Evolutionary conservation across 768 basidiomycete species (phyloP), one percentile per base, ranked within the genome.

Genomic region (Mycena vitilis): DNA sequence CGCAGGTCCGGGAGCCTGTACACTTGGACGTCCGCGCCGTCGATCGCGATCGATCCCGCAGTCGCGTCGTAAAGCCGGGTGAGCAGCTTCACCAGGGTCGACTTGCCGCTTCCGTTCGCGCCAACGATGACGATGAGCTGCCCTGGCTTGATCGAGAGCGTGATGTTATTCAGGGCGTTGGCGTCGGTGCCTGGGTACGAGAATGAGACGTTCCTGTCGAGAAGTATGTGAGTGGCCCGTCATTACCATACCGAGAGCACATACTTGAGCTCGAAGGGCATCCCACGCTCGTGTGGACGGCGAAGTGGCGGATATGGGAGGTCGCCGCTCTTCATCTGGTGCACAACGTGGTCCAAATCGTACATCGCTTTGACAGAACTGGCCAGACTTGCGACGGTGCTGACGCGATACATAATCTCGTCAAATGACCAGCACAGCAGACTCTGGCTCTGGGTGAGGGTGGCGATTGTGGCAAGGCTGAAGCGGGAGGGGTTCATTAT

Each of bases 41-140:
- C 83, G 40, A 85, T 67, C 20, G 76, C 64, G 36, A 88, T 80
- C 20, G 76, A 72, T 0, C 86, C 86, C 3, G 75, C 76, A 0
- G 73, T 74, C 2, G 78, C 73, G 16, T 79, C 77, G 49, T 79
- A 78, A 5, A 82, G 63, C 9, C 83, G 75, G 16, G 76, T 78
- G 13, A 86, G 66, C 22, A 87, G 75, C 60, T 86, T 85, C 38
- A 86, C 72, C 18, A 85, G 74, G 9, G 84, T 81, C 1, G 80
- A 78, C 70, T 86, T 86, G 9, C 84, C 85, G 70, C 81, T 81
- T 11, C 84, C 84, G 67, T 84, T 85, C 11, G 65, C 73, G 15
- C 86, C 86, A 11, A 85, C 84, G 42, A 87, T 73, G 25, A 86
- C 80, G 25, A 85, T 78, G 9, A 86, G 72, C 38, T 81, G 77